These are phyloP conservation scores for Cantharellus anzutake DNA, from an alignment of 768 basidiomycete genomes.

Conservation along the genomic window DNA sequence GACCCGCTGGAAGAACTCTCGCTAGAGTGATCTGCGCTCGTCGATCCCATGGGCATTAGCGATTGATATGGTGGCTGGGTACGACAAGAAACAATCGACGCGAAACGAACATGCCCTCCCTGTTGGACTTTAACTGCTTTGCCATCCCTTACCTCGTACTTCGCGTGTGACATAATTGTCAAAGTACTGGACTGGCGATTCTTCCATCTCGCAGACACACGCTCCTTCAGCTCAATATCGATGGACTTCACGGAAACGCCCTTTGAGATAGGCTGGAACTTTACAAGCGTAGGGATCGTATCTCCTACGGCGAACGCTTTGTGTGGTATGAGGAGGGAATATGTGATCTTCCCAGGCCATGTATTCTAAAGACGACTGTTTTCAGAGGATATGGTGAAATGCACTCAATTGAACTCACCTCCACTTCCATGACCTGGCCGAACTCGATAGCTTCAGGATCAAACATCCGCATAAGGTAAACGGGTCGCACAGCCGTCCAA, in stretches of 20 bases:
- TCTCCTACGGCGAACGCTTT: conserved; percentile 93
- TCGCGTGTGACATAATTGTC: too few relatives aligned
- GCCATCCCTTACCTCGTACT: too few relatives aligned
- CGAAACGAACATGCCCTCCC: too few relatives aligned
- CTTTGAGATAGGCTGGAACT: conserved; percentile 74
- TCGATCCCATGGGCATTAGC: too few relatives aligned
- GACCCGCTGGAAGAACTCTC: too few relatives aligned
- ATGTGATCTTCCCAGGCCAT: conserved; percentile 97
- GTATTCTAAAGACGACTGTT: conserved; percentile 38
- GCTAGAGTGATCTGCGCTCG: too few relatives aligned
- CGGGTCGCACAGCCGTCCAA: conserved; percentile 38
- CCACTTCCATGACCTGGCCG: conserved; percentile 76
- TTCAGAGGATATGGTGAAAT: not conserved
- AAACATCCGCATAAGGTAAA: conserved; percentile 57
- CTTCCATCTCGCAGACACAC: conserved; percentile 30
- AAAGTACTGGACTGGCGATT: not conserved
- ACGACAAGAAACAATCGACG: too few relatives aligned
- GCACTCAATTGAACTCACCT: not conserved
- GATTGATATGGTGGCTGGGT: too few relatives aligned
- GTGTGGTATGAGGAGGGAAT: conserved; percentile 81
- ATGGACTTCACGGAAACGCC: conserved; percentile 57
- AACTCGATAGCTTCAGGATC: conserved; percentile 76
- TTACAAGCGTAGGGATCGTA: conserved; percentile 57
- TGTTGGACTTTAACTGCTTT: too few relatives aligned
- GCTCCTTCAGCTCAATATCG: conserved; percentile 52